Conservation (phyloP, 2,329 filamentous ascomycete species). For the Botrytis tulipae region DNA sequence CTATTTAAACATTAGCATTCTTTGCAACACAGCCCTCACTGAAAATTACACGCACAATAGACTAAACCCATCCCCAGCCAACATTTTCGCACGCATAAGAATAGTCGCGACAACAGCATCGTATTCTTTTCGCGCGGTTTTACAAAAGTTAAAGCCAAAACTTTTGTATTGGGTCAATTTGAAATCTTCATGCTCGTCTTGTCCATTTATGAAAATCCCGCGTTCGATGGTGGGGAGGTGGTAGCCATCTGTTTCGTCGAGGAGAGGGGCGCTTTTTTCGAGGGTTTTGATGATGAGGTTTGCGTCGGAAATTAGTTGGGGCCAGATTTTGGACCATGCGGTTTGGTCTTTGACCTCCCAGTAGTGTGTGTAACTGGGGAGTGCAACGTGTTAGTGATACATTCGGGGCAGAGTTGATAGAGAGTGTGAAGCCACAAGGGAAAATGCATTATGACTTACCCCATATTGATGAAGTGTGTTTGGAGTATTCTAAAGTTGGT, state of each 20-base stretch:
- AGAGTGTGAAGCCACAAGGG: background rate
- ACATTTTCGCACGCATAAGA: background rate
- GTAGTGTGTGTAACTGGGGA: background rate
- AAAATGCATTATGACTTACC: background rate
- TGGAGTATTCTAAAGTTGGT: fast-evolving
- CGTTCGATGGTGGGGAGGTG: background rate
- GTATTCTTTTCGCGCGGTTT: background rate
- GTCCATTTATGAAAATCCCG: background rate
- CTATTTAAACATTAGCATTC: background rate
- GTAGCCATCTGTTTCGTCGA: background rate
- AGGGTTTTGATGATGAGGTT: background rate
- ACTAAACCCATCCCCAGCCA: background rate
- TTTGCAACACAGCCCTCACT: background rate
- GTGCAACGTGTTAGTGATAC: background rate
- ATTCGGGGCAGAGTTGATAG: background rate
- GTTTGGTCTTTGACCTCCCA: background rate
- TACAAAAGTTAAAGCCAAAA: background rate
- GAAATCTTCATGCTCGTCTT: background rate
- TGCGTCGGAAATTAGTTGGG: background rate
- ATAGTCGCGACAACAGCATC: background rate
- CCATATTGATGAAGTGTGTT: background rate
- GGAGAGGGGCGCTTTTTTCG: background rate
- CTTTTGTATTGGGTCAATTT: background rate
- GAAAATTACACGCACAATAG: background rate
- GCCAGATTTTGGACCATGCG: background rate